Evolutionary conservation across 768 basidiomycete species (phyloP), one percentile per base, ranked within the genome.

Genomic region (Pleurotus tuber-regium): DNA sequence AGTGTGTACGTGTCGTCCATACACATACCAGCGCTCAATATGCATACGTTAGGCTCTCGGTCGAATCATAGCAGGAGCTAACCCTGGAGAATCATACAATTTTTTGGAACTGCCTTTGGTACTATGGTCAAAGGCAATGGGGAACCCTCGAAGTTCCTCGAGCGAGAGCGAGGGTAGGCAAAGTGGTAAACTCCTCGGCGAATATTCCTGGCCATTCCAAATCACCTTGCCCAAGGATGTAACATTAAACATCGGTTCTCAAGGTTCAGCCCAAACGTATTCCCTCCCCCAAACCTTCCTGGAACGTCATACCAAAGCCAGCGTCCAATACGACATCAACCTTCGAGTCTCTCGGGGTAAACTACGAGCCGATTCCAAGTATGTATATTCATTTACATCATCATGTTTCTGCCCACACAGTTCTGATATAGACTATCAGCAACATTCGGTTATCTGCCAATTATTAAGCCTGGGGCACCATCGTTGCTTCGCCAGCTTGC

Each of bases 211-310:
- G 71, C 64, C 68, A 0, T 72, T 73, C 50, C 65, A 66, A 1
- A 56, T 78, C 24, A 56, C 67, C 2, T 61, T 86, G 5, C 75
- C 74, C 3, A 62, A 66, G 51, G 61, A 70, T 30, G 66, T 73
- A 3, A 54, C 62, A 2, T 25, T 69, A 6, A 48, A 62, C 8
- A 35, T 38, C 25, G 54, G 54, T 7, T 44, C 53, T 21, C 56
- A 54, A 26, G 60, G 63, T 7, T 59, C 56, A 23, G 39, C 49
- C 6, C 58, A 63, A 36, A 49, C 61, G 1, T 73, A 64, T 52
- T 53, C 46, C n/a, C 69, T 69, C 25, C 74, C 72, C 5, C 67
- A 71, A 52, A 69, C 68, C 0, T 75, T 74, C 53, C 59, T 61
- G 28, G 73, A 75, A 58, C 64, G 68, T 16, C 65, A 70, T 52